Conservation (phyloP, 169 alveolate genomes). For the Blepharisma undulans region DNA sequence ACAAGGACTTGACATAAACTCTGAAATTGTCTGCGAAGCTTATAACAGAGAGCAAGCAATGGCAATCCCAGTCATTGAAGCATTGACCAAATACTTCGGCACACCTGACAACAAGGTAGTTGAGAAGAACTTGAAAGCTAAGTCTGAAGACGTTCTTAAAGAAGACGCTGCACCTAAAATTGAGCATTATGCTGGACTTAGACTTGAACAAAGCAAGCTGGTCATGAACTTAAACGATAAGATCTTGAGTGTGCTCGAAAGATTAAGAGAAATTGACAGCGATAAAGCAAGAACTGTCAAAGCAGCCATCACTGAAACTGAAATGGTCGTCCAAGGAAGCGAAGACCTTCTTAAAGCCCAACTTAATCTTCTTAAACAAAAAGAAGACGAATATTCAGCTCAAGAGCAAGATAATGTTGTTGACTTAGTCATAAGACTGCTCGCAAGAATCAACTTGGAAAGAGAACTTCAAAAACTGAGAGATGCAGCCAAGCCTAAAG, state of each 20-base stretch:
- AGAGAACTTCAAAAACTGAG: neutral
- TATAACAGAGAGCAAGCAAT: neutral
- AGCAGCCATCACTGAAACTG: neutral
- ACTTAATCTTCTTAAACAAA: neutral
- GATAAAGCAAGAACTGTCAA: constrained; percentile 9
- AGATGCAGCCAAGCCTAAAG: neutral
- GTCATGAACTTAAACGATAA: neutral
- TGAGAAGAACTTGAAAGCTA: neutral
- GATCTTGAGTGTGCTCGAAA: neutral
- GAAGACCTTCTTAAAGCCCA: neutral
- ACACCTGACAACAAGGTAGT: neutral
- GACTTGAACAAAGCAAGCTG: neutral
- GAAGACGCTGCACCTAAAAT: constrained; percentile 1
- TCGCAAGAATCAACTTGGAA: neutral
- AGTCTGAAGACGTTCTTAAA: neutral
- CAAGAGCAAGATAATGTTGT: neutral
- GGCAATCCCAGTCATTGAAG: neutral
- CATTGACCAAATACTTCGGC: neutral
- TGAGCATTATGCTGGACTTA: neutral
- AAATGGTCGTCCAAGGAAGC: neutral
- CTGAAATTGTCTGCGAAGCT: neutral
- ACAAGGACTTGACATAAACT: neutral
- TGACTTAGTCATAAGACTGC: neutral
- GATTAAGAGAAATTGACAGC: neutral
- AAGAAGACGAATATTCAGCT: neutral